phyloP scores from a whole-genome alignment of 768 basidiomycete species.

The Hygrocybe coccinea region DNA sequence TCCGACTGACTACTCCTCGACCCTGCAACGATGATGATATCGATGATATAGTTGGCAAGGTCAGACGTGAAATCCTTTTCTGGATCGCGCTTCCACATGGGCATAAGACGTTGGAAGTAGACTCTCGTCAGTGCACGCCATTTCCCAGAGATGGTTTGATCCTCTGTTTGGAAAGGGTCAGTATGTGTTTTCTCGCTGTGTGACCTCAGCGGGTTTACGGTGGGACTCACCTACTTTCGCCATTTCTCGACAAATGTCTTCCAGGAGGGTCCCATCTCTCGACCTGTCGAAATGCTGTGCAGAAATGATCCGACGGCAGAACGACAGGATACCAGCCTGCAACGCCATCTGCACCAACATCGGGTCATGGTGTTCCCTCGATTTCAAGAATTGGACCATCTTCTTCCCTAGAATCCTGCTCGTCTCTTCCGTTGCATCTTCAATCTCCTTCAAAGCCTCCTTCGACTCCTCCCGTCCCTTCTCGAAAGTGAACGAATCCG shows the following conservation, averaged over 20 bases:
- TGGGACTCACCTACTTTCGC: not conserved
- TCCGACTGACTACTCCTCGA: not conserved
- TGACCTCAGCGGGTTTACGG: not conserved
- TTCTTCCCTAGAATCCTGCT: not conserved
- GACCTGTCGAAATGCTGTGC: not conserved
- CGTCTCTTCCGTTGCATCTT: not conserved
- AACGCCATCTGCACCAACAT: not conserved
- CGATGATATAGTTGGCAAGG: not conserved
- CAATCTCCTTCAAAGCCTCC: not conserved
- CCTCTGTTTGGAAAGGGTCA: not conserved
- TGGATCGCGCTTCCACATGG: not conserved
- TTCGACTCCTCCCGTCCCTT: not conserved
- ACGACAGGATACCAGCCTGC: not conserved
- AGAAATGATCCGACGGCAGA: not conserved
- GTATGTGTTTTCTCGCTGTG: no score
- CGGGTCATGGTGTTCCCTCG: not conserved
- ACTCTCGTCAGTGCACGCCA: slow-evolving; percentile 1
- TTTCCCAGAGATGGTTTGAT: not conserved
- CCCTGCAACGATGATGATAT: slow-evolving; percentile 1
- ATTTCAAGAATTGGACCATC: slow-evolving; percentile 1
- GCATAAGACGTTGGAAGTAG: not conserved
- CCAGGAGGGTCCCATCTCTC: not conserved
- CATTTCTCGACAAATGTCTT: not conserved
- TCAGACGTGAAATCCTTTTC: not conserved
- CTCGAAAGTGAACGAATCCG: not conserved